phyloP scores from a whole-genome alignment of 179 eudicot species.

The Silene vulgaris region DNA sequence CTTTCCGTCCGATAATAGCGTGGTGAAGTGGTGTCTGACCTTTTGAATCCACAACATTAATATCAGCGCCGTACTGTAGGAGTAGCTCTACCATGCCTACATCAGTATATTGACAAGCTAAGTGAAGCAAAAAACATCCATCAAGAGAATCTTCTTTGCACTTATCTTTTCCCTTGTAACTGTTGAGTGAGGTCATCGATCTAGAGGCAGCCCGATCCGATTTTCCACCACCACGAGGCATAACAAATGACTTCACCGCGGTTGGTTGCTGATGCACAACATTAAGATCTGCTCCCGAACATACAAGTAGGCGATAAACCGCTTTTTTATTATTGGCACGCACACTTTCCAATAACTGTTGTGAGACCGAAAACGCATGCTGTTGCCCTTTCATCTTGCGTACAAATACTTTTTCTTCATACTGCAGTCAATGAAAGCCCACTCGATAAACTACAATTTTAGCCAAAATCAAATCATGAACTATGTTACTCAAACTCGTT shows the following conservation, averaged over 20 bases:
- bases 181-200: conserved; percentile 26
- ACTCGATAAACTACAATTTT: background rate
- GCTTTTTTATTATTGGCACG: conserved; percentile 62
- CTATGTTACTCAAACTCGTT: background rate
- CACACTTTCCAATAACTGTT: conserved; percentile 74
- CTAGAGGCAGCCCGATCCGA: conserved; percentile 32
- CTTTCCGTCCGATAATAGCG: conserved; percentile 46
- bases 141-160: conserved; percentile 41
- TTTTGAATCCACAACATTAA: conserved; percentile 52
- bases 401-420: conserved; percentile 68
- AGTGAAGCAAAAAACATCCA: conserved; percentile 70
- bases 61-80: conserved; percentile 70
- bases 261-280: conserved; percentile 43
- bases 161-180: conserved; percentile 35
- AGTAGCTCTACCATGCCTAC: conserved; percentile 87
- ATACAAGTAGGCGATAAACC: conserved; percentile 69
- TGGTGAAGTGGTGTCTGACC: conserved; percentile 82
- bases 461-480: background rate
- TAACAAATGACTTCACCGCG: conserved; percentile 28
- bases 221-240: conserved; percentile 30
- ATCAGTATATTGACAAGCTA: conserved; percentile 77
- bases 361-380: conserved; percentile 48
- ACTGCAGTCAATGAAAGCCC: conserved; percentile 40
- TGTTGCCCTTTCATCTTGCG: conserved; percentile 54
- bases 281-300: conserved; percentile 63